phyloP scores from a whole-genome alignment of 257 asterid genomes.

The Solanum rostratum region DNA sequence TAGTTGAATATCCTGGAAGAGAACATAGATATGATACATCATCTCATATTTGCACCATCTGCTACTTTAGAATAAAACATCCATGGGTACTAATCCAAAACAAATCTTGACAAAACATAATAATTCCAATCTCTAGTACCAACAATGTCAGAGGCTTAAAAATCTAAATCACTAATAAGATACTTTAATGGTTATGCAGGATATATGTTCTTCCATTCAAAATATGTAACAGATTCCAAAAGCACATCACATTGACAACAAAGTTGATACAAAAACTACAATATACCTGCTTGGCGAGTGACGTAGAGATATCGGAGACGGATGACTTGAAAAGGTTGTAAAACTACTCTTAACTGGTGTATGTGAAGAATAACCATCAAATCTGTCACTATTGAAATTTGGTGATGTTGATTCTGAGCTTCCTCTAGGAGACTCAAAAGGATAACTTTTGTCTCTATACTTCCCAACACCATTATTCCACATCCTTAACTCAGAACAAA shows the following conservation, averaged over 20 bases:
- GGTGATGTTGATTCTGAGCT: constrained; percentile 73
- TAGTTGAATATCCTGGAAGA: background rate
- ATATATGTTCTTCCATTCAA: background rate
- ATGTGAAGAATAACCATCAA: constrained; percentile 38
- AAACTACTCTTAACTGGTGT: constrained; percentile 31
- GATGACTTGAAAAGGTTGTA: constrained; percentile 29
- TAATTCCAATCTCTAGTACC: background rate
- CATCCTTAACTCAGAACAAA: constrained; percentile 38
- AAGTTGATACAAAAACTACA: background rate
- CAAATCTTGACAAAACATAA: background rate
- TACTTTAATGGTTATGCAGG: background rate
- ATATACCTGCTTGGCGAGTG: constrained; percentile 63
- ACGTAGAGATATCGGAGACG: constrained; percentile 30
- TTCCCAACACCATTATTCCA: constrained; percentile 24
- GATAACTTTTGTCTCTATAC: constrained; percentile 52
- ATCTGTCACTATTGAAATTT: constrained; percentile 55
- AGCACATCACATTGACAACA: background rate
- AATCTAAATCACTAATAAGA: background rate
- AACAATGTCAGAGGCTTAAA: background rate
- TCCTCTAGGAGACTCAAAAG: constrained; percentile 62
- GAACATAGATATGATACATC: background rate
- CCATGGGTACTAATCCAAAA: background rate
- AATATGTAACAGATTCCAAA: background rate
- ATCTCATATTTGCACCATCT: background rate
- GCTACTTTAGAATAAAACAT: background rate